Conservation (phyloP, 2,329 filamentous ascomycete genomes). For the Fusarium sulawesiense region DNA sequence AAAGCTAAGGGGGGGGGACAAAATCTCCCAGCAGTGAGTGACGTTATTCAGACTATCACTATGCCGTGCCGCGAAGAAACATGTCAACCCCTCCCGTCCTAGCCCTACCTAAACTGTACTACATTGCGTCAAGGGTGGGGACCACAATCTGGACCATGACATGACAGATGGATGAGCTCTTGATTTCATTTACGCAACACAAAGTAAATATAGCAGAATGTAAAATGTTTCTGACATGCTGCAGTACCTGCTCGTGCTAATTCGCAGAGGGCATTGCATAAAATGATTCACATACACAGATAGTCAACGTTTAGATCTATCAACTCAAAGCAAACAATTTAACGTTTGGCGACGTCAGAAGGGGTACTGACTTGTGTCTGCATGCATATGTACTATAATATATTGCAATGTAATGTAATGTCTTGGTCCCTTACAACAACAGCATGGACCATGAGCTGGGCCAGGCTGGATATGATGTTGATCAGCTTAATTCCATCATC, state of each 20-base stretch:
- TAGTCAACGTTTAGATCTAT: not conserved
- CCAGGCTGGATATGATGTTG: slow-evolving; percentile 1
- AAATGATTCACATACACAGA: not conserved
- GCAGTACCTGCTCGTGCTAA: not conserved
- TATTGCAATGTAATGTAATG: slow-evolving; percentile 1
- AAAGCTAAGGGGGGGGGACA: slow-evolving; percentile 12
- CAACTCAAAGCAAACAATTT: not conserved
- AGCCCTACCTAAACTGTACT: slow-evolving; percentile 2
- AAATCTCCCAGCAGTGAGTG: slow-evolving; percentile 20
- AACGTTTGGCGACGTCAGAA: slow-evolving; percentile 20
- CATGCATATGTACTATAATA: not conserved
- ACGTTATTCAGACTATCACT: slow-evolving; percentile 29
- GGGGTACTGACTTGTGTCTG: slow-evolving; percentile 2
- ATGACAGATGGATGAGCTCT: not conserved
- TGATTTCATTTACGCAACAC: not conserved
- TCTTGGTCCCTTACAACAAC: not conserved
- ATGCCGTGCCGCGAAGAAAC: slow-evolving; percentile 14
- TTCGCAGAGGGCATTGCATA: not conserved
- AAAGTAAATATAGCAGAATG: not conserved
- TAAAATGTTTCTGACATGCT: not conserved
- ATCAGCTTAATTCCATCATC: slow-evolving; percentile 40
- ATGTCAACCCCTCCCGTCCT: not conserved
- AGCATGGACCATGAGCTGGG: slow-evolving; percentile 8
- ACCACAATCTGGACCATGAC: slow-evolving; percentile 1
- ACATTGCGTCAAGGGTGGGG: slow-evolving; percentile 31